These are phyloP conservation scores for Globisporangium perplexum DNA, from an alignment of 352 stramenopile species.

Conservation along the genomic window DNA sequence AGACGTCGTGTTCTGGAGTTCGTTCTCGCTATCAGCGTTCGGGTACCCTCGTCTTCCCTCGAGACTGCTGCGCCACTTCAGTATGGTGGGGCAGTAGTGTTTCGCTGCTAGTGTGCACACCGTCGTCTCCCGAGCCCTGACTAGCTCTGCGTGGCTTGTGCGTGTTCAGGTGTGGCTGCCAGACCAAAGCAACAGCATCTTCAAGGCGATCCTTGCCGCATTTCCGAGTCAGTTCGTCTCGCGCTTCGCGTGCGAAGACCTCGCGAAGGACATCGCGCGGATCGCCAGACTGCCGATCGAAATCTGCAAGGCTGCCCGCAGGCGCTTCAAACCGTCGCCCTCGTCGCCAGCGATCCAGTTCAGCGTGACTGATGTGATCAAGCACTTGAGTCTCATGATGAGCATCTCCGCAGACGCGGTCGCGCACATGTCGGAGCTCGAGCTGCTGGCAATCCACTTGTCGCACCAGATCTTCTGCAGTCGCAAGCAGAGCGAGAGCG, in stretches of 20 bases:
- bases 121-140: neutral
- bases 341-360: constrained; percentile 35
- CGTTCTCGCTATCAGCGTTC: constrained; percentile 41
- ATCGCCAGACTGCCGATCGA: constrained; percentile 39
- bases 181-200: constrained; percentile 35
- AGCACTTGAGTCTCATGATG: constrained; percentile 40
- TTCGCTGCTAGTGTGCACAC: too few relatives aligned
- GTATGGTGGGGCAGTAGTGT: constrained; percentile 47
- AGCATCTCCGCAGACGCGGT: constrained; percentile 22
- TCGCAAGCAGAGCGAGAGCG: neutral
- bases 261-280: constrained; percentile 15
- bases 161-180: constrained; percentile 32
- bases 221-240: constrained; percentile 33
- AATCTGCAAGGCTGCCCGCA: constrained; percentile 22
- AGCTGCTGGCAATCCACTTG: constrained; percentile 33
- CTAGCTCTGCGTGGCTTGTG: neutral
- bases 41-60: constrained; percentile 30
- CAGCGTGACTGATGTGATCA: constrained; percentile 36
- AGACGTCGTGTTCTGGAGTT: constrained; percentile 36
- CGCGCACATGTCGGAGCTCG: constrained; percentile 27
- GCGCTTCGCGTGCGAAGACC: constrained; percentile 10
- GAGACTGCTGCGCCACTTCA: constrained; percentile 60
- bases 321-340: constrained; percentile 22
- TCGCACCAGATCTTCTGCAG: constrained; percentile 23
- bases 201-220: constrained; percentile 28